Evolutionary conservation across 2,329 filamentous ascomycete species (phyloP).

Genomic region (Fusarium goolgardi): DNA sequence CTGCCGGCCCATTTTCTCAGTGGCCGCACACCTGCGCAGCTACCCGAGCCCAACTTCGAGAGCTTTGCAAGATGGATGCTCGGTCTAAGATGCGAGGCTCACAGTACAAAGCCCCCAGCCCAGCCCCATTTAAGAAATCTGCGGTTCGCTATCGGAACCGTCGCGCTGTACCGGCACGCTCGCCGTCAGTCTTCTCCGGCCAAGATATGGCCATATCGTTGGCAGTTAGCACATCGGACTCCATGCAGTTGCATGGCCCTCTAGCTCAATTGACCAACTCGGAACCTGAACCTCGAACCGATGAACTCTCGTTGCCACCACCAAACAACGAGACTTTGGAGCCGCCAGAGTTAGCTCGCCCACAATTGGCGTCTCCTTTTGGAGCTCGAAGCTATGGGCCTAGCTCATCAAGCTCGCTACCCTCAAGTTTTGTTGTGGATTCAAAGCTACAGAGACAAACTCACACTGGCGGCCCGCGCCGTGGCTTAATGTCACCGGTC

Average conservation of each 20-base stretch:
- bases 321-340: constrained; percentile 40
- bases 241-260: constrained; percentile 72
- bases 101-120: constrained; percentile 63
- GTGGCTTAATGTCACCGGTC: constrained; percentile 65
- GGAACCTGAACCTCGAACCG: constrained; percentile 35
- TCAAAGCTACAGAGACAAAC: constrained; percentile 56
- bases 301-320: constrained; percentile 41
- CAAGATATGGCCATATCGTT: constrained; percentile 73
- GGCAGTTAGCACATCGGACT: constrained; percentile 70
- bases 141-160: constrained; percentile 63
- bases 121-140: constrained; percentile 66
- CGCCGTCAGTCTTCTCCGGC: constrained; percentile 65
- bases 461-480: constrained; percentile 63
- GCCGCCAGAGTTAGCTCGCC: constrained; percentile 43
- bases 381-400: constrained; percentile 70
- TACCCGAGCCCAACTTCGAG: constrained; percentile 70
- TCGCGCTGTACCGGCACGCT: constrained; percentile 60
- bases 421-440: constrained; percentile 51
- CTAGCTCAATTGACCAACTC: constrained; percentile 69
- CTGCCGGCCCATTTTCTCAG: constrained; percentile 62
- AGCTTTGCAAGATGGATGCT: constrained; percentile 69
- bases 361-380: constrained; percentile 66
- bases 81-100: constrained; percentile 57
- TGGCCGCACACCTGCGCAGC: constrained; percentile 74
- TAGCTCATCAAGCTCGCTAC: constrained; percentile 65